These are phyloP conservation scores for Carex myosuroides DNA, from an alignment of 176 grass and related monocot genomes.

Conservation along the genomic window DNA sequence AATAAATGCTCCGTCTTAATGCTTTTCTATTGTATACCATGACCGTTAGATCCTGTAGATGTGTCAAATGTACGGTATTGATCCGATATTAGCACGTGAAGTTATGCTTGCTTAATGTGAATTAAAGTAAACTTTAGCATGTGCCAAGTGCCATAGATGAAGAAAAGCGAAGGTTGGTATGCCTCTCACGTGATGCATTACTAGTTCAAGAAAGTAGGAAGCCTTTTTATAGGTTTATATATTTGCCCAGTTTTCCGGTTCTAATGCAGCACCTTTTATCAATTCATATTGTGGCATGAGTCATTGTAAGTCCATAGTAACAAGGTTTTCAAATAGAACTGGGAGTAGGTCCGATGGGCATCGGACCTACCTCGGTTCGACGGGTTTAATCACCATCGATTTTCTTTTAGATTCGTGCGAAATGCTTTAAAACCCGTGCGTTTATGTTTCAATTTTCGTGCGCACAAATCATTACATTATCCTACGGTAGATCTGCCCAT, in stretches of 20 bases:
- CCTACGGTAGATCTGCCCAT: no score
- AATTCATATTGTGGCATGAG: no score
- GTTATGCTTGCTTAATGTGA: constrained; percentile 22
- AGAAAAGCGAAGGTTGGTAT: constrained; percentile 12
- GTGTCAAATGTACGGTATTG: neutral
- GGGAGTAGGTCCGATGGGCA: no score
- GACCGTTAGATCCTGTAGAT: constrained; percentile 11
- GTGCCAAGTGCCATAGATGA: neutral
- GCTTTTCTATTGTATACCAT: neutral
- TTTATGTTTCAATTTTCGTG: no score
- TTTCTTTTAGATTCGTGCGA: no score
- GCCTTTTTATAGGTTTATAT: neutral
- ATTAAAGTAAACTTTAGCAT: constrained; percentile 12
- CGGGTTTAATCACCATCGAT: no score
- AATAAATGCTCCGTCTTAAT: neutral
- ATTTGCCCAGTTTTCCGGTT: neutral
- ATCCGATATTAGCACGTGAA: constrained; percentile 17
- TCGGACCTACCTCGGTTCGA: no score
- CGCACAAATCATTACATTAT: no score
- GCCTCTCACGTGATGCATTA: constrained; percentile 14
- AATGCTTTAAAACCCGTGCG: no score
- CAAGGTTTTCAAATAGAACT: no score
- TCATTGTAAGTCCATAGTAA: no score
- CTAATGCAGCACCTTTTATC: no score
- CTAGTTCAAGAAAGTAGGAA: constrained; percentile 1